Evolutionary conservation across 768 basidiomycete species (phyloP), one percentile per base, ranked within the genome.

Genomic region (Pholiota conissans): DNA sequence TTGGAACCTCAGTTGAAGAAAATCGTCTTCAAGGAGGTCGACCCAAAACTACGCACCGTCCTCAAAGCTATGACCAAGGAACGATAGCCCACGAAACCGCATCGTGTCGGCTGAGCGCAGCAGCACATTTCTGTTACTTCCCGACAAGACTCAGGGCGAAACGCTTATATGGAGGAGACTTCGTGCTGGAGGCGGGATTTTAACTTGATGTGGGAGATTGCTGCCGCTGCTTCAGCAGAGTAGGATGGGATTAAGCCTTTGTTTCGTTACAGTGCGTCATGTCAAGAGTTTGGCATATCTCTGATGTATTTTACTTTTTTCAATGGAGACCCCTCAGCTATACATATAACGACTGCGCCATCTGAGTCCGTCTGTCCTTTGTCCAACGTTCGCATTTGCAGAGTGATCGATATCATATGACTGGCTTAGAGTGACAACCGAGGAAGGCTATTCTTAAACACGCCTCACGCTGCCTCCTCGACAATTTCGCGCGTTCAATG

Each of bases 1-100:
- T 69, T 81, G 39, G 79, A 81, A 60, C 76, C 73, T 10, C 71
- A 74, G 46, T 64, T 79, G 27, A 79, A 75, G 67, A 78, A 73
- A 62, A 69, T 71, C 35, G 69, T 63, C 16, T 75, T 77, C 49
- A 73, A 71, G 52, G 67, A 63, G 37, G 77, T 79, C 16, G 67
- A 72, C 49, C 71, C 75, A 2, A 72, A 73, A 45, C 62, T 77
- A 14, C 69, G 78, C 60, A 70, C 67, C 2, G 63, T 67, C 35
- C 57, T 79, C 62, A 79, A 75, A 67, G 75, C 67, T 45, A 62
- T 79, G 68, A 68, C 78, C 65, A 77, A 74, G 69, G 79, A 81
- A 66, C 69, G 72, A 64, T 76, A 61, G 71, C 26, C 13, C 4
- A 29, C 16, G 9, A 10, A n/a, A 22, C 22, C 39, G 16, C 49